These are phyloP conservation scores for Cryptococcus jaspeensis DNA, from an alignment of 1,284 basidiomycete species.

Conservation along the genomic window DNA sequence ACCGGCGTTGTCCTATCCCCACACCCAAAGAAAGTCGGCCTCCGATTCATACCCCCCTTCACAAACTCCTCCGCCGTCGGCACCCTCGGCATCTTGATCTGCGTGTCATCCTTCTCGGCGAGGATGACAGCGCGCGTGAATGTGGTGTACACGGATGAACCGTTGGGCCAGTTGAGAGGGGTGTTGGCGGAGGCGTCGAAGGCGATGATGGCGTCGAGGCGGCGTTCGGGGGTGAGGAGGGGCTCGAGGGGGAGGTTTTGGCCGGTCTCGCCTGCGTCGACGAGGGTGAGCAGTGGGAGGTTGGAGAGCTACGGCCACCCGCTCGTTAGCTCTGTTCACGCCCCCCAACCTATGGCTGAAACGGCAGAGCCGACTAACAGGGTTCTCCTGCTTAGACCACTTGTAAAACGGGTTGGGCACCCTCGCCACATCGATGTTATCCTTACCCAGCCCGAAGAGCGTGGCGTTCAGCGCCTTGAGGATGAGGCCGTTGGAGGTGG, in stretches of 20 bases:
- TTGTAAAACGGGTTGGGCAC: conserved; percentile 53
- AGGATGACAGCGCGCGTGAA: conserved; percentile 35
- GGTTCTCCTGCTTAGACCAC: conserved; percentile 42
- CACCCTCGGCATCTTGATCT: conserved; percentile 51
- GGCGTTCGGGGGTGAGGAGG: conserved; percentile 53
- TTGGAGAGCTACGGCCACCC: too few relatives aligned
- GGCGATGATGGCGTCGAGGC: conserved; percentile 56
- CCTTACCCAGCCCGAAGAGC: conserved; percentile 35
- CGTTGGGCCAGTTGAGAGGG: conserved; percentile 55
- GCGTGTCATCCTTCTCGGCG: conserved; percentile 29
- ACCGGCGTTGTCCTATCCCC: conserved; percentile 51
- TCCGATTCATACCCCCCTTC: conserved; percentile 55
- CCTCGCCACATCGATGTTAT: conserved; percentile 53
- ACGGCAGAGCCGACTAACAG: conserved; percentile 30
- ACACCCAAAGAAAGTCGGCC: conserved; percentile 53
- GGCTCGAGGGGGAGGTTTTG: conserved; percentile 57
- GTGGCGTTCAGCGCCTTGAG: too few relatives aligned
- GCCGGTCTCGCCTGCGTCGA: conserved; percentile 55
- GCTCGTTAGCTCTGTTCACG: conserved; percentile 21
- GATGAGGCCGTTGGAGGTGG: conserved; percentile 42
- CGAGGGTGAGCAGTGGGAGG: conserved; percentile 44
- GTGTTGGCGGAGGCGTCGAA: conserved; percentile 58
- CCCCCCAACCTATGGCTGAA: too few relatives aligned
- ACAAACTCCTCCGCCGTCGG: conserved; percentile 54
- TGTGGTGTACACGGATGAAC: conserved; percentile 50